Conservation (phyloP, 192 early-diverging fungal genomes). For the Rhizophagus clarus region DNA sequence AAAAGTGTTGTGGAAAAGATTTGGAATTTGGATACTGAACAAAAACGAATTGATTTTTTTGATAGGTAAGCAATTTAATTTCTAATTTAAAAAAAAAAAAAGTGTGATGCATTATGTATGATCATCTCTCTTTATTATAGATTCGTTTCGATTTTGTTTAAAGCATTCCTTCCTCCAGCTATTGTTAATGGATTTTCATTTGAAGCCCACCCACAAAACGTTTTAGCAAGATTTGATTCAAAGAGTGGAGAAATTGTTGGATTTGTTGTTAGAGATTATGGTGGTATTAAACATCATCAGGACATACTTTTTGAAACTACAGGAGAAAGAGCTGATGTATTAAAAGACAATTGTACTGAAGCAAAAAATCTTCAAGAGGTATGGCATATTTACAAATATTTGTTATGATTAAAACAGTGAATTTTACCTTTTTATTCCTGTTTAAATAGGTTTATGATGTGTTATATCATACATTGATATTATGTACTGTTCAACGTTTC, state of each 20-base stretch:
- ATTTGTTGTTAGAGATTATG: slow-evolving; percentile 71
- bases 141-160: slow-evolving; percentile 51
- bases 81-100: background rate
- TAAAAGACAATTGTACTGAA: slow-evolving; percentile 58
- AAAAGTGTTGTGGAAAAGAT: slow-evolving; percentile 45
- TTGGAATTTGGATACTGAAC: slow-evolving; percentile 48
- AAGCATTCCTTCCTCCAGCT: slow-evolving; percentile 62
- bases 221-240: slow-evolving; percentile 54
- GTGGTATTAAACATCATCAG: slow-evolving; percentile 64
- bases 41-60: slow-evolving; percentile 51
- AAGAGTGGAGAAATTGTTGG: slow-evolving; percentile 52
- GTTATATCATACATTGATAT: slow-evolving; percentile 65
- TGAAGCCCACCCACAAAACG: slow-evolving; percentile 69
- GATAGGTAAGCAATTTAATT: slow-evolving; percentile 30
- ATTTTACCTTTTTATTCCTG: background rate
- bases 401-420: background rate
- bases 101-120: background rate
- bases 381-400: background rate
- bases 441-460: slow-evolving; percentile 53
- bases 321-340: slow-evolving; percentile 52
- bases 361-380: slow-evolving; percentile 43
- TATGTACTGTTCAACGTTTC: slow-evolving; percentile 61
- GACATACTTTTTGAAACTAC: slow-evolving; percentile 49
- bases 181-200: slow-evolving; percentile 66
- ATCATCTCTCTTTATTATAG: background rate